These are phyloP conservation scores for Agaricus blazei DNA, from an alignment of 768 basidiomycete species.

Conservation along the genomic window DNA sequence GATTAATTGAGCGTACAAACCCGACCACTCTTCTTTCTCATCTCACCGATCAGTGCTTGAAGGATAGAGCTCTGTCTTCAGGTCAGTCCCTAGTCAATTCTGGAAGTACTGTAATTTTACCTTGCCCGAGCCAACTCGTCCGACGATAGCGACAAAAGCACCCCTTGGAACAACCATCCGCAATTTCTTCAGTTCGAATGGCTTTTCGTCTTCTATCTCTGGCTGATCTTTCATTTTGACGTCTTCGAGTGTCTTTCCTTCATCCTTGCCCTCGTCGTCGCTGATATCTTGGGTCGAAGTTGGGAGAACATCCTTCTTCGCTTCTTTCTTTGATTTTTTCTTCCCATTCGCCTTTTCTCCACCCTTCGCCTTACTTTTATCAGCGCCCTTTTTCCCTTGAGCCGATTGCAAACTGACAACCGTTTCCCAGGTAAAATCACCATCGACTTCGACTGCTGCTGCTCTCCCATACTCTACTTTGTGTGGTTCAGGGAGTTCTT, in stretches of 20 bases:
- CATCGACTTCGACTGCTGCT: constrained; percentile 42
- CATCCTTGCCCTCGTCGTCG: constrained; percentile 3
- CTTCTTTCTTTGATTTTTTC: constrained; percentile 15
- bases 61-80: constrained; percentile 45
- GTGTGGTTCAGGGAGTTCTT: constrained; percentile 48
- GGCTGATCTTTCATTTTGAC: not conserved
- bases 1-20: constrained; percentile 25
- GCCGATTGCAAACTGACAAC: constrained; percentile 17
- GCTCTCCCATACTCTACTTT: constrained; percentile 31
- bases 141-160: constrained; percentile 68
- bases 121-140: constrained; percentile 72
- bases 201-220: constrained; percentile 31
- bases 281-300: not conserved
- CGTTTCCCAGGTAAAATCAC: constrained; percentile 49
- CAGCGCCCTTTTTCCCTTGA: constrained; percentile 9
- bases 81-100: not conserved
- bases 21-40: constrained; percentile 54
- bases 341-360: constrained; percentile 11
- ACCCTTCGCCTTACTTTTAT: constrained; percentile 13
- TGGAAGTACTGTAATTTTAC: constrained; percentile 20
- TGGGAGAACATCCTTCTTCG: not conserved
- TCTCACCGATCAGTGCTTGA: constrained; percentile 59
- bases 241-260: not conserved
- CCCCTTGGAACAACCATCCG: constrained; percentile 45
- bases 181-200: constrained; percentile 46